These are phyloP conservation scores for Phytophthora megakarya DNA, from an alignment of 352 stramenopile species.

Conservation along the genomic window DNA sequence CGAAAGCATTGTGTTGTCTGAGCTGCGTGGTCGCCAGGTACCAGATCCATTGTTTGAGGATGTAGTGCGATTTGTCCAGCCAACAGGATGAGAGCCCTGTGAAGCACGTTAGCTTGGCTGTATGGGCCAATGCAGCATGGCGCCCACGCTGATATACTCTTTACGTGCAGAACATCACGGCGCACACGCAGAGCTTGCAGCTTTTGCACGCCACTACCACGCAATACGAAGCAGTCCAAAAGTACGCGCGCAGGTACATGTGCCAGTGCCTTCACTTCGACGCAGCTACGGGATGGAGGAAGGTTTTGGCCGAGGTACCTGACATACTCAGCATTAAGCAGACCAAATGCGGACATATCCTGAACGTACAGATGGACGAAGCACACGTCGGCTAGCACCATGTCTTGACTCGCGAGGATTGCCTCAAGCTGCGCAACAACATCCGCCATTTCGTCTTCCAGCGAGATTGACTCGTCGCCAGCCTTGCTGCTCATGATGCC, in stretches of 20 bases:
- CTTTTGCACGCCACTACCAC: slow-evolving; percentile 69
- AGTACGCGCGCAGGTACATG: slow-evolving; percentile 66
- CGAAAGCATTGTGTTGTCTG: slow-evolving; percentile 63
- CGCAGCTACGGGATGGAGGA: slow-evolving; percentile 88
- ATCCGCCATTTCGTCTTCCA: slow-evolving; percentile 71
- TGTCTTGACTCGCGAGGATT: slow-evolving; percentile 43
- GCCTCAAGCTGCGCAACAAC: slow-evolving; percentile 52
- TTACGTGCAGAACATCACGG: slow-evolving; percentile 94
- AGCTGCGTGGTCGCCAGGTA: slow-evolving; percentile 43
- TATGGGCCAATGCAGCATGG: slow-evolving; percentile 99
- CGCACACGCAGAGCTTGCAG: slow-evolving; percentile 56
- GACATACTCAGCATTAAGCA: slow-evolving; percentile 95
- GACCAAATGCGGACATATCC: slow-evolving; percentile 93
- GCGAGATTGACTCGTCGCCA: slow-evolving; percentile 32
- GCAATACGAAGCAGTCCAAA: slow-evolving; percentile 92
- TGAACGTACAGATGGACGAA: slow-evolving; percentile 97
- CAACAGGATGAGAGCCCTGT: slow-evolving; percentile 91
- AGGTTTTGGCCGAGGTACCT: slow-evolving; percentile 85
- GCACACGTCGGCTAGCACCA: slow-evolving; percentile 89
- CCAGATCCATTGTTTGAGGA: slow-evolving; percentile 94
- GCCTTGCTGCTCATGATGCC: slow-evolving; percentile 58
- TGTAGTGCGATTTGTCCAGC: slow-evolving; percentile 97
- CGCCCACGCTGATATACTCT: slow-evolving; percentile 97
- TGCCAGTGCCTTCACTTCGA: slow-evolving; percentile 75
- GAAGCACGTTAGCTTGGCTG: slow-evolving; percentile 96